These are phyloP conservation scores for Skeletonema tropicum DNA, from an alignment of 108 stramenopile species.

Conservation along the genomic window DNA sequence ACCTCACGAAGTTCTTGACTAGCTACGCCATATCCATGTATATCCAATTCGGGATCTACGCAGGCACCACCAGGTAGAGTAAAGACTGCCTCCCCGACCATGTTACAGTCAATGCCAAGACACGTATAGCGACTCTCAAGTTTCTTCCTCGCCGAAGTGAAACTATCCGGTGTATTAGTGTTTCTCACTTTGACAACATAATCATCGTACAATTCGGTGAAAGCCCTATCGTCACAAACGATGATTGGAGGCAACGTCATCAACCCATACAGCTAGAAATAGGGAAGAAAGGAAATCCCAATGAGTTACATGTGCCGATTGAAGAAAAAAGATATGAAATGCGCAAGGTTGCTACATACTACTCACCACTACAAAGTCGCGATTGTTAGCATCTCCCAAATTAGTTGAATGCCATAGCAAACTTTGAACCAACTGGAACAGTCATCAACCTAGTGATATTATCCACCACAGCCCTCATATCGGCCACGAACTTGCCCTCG, in stretches of 20 bases:
- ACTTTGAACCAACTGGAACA: slow-evolving; percentile 76
- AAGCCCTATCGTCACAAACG: slow-evolving; percentile 19
- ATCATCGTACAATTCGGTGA: slow-evolving; percentile 20
- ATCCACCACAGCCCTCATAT: slow-evolving; percentile 42
- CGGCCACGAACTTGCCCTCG: slow-evolving; percentile 41
- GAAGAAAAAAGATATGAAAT: neutral
- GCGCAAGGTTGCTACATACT: neutral
- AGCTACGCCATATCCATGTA: neutral
- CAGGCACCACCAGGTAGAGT: slow-evolving; percentile 8
- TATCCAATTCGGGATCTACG: slow-evolving; percentile 7
- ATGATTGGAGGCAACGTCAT: slow-evolving; percentile 28
- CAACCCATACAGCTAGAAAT: slow-evolving; percentile 24
- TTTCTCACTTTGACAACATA: slow-evolving; percentile 25
- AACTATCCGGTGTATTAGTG: neutral
- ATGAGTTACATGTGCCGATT: neutral
- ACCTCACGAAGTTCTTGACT: slow-evolving; percentile 27
- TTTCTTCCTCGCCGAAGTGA: neutral
- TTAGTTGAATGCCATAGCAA: slow-evolving; percentile 55
- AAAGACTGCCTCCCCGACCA: slow-evolving; percentile 15
- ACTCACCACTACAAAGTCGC: slow-evolving; percentile 11
- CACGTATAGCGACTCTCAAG: slow-evolving; percentile 34
- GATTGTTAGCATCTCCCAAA: neutral
- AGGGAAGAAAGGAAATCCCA: neutral
- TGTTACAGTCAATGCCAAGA: slow-evolving; percentile 33
- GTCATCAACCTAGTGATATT: slow-evolving; percentile 57